phyloP scores from a whole-genome alignment of 1,139 yeast genomes.

The Saccharomyces hybrid region DNA sequence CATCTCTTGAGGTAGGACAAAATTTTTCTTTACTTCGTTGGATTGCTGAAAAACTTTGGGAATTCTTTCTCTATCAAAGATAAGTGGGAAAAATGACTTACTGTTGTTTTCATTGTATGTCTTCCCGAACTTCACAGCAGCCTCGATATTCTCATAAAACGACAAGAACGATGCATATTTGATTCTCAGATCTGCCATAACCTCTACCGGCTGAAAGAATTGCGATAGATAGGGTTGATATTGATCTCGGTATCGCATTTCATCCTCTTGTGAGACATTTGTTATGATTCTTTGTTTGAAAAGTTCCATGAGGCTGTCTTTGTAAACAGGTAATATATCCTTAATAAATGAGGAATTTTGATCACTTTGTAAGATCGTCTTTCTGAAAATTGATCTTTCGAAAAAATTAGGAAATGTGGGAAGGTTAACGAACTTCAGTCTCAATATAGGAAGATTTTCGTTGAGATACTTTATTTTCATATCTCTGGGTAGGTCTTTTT shows the following conservation, averaged over 20 bases:
- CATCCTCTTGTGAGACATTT: background rate
- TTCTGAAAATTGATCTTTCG: background rate
- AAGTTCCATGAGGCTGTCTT: background rate
- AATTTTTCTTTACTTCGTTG: slow-evolving; percentile 4
- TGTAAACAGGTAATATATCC: background rate
- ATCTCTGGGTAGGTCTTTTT: background rate
- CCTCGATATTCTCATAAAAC: background rate
- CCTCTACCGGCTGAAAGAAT: background rate
- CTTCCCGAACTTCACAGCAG: background rate
- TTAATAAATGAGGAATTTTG: background rate
- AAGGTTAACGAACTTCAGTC: background rate
- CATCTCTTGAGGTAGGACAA: slow-evolving; percentile 17
- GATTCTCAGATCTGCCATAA: background rate
- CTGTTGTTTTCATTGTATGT: background rate
- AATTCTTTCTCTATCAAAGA: slow-evolving; percentile 19
- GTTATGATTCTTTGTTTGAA: background rate
- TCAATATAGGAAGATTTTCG: background rate
- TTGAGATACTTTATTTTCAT: background rate
- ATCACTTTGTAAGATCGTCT: background rate
- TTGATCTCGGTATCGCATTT: background rate
- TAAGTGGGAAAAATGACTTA: slow-evolving; percentile 10
- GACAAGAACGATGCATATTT: background rate
- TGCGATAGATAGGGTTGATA: background rate
- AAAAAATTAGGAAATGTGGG: background rate
- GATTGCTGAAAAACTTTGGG: slow-evolving; percentile 15